Percentiles rank a stretch among this genome's conserved stretches.
phyloP scores from a whole-genome alignment of 495 filamentous ascomycete species.

The Penicillium atrosanguineum region DNA sequence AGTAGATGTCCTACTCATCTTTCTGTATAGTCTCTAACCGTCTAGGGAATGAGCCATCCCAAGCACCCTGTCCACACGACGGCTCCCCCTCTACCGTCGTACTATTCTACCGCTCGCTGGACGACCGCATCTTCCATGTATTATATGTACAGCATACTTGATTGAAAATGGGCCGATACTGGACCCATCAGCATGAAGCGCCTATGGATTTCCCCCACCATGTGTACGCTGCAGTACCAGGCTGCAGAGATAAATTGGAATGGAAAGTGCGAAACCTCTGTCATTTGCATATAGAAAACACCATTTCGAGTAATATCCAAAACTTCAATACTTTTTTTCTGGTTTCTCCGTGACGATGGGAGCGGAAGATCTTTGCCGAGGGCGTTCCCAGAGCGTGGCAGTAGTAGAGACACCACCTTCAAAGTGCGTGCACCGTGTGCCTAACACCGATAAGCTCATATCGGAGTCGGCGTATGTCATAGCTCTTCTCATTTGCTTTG shows the following conservation, averaged over 20 bases:
- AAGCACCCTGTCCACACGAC: background rate
- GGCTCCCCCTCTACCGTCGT: constrained; percentile 6
- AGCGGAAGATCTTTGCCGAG: background rate
- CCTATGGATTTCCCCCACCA: background rate
- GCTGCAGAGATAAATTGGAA: background rate
- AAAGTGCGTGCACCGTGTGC: constrained; percentile 18
- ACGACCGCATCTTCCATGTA: constrained; percentile 22
- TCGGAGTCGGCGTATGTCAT: constrained; percentile 30
- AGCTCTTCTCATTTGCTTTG: constrained; percentile 21
- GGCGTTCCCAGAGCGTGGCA: constrained; percentile 12
- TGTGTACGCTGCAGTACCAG: background rate
- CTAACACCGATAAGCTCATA: constrained; percentile 23
- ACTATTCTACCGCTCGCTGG: constrained; percentile 21
- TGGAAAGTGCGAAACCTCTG: background rate
- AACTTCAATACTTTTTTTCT: background rate
- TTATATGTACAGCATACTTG: constrained; percentile 28
- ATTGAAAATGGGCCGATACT: constrained; percentile 5
- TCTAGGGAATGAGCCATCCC: background rate
- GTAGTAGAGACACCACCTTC: background rate
- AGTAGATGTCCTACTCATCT: background rate
- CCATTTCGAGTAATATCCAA: background rate
- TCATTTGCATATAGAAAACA: background rate
- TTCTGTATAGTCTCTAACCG: background rate
- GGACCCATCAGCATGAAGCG: background rate
- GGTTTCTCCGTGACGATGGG: background rate